phyloP scores from a whole-genome alignment of 805 yeast species.

The Ogataea pignaliae region DNA sequence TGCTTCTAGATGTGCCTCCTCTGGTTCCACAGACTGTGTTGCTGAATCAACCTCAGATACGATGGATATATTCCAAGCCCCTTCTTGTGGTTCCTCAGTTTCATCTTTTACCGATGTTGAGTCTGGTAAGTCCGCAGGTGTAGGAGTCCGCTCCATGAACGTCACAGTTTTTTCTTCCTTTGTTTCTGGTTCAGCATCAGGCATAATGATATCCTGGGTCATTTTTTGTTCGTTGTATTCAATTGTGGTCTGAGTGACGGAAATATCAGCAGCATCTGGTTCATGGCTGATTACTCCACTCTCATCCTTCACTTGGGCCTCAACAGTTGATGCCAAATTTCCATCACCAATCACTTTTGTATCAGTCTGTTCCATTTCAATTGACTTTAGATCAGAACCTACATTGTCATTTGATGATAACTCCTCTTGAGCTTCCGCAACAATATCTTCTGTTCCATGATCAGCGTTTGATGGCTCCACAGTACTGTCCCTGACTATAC shows the following conservation, averaged over 20 bases:
- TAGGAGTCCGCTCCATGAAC: background rate
- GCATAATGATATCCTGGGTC: background rate
- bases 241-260: no score
- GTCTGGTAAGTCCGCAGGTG: constrained; percentile 12
- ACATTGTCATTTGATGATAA: constrained; percentile 12
- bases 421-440: constrained; percentile 12
- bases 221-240: no score
- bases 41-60: constrained; percentile 5
- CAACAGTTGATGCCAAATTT: no score
- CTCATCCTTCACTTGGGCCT: no score
- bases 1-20: constrained; percentile 3
- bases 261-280: no score
- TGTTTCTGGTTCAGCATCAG: no score
- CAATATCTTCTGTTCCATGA: constrained; percentile 1
- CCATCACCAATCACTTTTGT: no score
- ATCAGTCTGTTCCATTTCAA: no score
- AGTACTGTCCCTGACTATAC: background rate
- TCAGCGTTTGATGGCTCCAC: constrained; percentile 8
- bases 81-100: constrained; percentile 1
- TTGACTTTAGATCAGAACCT: background rate
- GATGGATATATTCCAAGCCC: background rate
- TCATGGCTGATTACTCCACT: no score
- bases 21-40: background rate
- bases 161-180: constrained; percentile 11
- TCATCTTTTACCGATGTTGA: constrained; percentile 1